A percentile compares a stretch with the other conserved stretches of the same genome.
Evolutionary conservation across 2,329 filamentous ascomycete genomes (phyloP).

Genomic region (Alternaria tenuissima): DNA sequence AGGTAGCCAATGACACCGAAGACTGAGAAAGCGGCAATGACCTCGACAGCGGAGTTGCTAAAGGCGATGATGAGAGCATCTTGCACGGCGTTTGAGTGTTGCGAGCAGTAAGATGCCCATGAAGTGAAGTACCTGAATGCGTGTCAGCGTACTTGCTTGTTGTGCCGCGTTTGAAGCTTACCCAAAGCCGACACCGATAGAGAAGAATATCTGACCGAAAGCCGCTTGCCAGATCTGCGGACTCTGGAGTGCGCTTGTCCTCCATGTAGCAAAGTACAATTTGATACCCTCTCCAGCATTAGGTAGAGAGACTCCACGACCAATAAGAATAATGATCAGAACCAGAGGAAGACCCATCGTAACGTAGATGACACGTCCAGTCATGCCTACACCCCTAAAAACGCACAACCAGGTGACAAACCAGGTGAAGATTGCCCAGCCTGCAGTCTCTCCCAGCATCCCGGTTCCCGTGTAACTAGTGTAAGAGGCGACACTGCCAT

Average conservation of each 20-base stretch:
- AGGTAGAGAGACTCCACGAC: slow-evolving; percentile 9
- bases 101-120: slow-evolving; percentile 9
- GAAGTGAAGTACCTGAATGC: slow-evolving; percentile 6
- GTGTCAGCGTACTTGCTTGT: not conserved
- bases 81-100: slow-evolving; percentile 50
- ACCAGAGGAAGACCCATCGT: slow-evolving; percentile 33
- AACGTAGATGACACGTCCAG: slow-evolving; percentile 30
- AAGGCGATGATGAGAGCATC: no score
- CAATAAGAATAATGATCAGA: slow-evolving; percentile 19
- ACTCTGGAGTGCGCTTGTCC: slow-evolving; percentile 24
- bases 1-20: no score
- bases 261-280: slow-evolving; percentile 20
- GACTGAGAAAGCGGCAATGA: no score
- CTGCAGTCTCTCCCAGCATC: no score
- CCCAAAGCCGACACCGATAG: slow-evolving; percentile 56
- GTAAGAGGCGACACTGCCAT: slow-evolving; percentile 17
- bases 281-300: no score
- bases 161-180: slow-evolving; percentile 52
- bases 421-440: not conserved
- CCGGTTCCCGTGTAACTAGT: not conserved
- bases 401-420: slow-evolving; percentile 25
- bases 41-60: no score
- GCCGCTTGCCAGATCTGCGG: slow-evolving; percentile 65
- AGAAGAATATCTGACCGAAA: slow-evolving; percentile 62
- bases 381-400: slow-evolving; percentile 28